These are phyloP conservation scores for Parafenestella ontariensis DNA, from an alignment of 2,329 filamentous ascomycete genomes.

Conservation along the genomic window DNA sequence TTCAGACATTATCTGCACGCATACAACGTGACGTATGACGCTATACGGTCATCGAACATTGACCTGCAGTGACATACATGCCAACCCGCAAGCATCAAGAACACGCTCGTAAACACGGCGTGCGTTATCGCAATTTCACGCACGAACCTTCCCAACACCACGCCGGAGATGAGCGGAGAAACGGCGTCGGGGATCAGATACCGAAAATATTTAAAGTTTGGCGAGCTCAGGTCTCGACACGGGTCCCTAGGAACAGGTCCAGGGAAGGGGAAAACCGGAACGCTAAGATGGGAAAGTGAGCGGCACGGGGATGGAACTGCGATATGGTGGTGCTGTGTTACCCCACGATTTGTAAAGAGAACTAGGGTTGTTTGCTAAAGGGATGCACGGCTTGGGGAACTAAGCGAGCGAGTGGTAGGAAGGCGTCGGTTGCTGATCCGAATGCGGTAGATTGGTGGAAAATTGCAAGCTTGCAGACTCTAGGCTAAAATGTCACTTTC, in stretches of 20 bases:
- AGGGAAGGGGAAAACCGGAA: background rate
- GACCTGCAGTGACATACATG: background rate
- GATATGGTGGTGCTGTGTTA: slow-evolving; percentile 20
- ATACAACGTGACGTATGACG: background rate
- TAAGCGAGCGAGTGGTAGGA: slow-evolving; percentile 11
- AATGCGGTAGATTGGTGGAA: slow-evolving; percentile 15
- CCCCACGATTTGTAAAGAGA: slow-evolving; percentile 28
- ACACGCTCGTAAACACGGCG: background rate
- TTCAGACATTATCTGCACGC: background rate
- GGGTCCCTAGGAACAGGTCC: slow-evolving; percentile 6
- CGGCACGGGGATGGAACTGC: slow-evolving; percentile 2
- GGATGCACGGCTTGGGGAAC: background rate
- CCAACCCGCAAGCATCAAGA: background rate
- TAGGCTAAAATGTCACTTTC: background rate
- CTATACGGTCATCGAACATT: background rate
- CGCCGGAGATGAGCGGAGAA: slow-evolving; percentile 16
- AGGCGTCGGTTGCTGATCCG: slow-evolving; percentile 5
- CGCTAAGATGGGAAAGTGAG: slow-evolving; percentile 12
- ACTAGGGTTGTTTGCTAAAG: slow-evolving; percentile 15
- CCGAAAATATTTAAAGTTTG: background rate
- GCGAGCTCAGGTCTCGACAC: background rate
- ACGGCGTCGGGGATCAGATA: background rate
- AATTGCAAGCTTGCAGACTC: background rate
- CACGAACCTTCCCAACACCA: background rate
- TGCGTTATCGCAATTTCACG: background rate